Evolutionary conservation across 1,139 yeast genomes (phyloP).

Genomic region (Lodderomyces beijingensis): DNA sequence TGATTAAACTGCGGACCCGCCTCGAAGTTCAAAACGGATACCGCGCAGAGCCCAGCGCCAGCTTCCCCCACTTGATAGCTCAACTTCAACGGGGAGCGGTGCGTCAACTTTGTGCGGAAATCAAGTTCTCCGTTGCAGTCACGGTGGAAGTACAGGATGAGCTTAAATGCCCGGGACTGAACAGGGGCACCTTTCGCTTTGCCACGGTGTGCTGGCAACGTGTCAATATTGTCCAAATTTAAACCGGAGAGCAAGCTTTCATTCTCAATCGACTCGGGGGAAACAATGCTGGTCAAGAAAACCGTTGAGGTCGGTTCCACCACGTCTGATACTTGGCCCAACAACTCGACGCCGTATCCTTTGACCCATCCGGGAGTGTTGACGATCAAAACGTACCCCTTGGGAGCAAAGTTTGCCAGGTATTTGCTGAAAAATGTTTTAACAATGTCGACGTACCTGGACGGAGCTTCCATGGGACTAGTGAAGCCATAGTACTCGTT

Average conservation of each 20-base stretch:
- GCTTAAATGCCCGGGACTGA: conserved; percentile 49
- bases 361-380: conserved; percentile 95
- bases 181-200: conserved; percentile 41
- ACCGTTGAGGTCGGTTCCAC: conserved; percentile 56
- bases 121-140: conserved; percentile 26
- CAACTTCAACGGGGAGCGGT: conserved; percentile 44
- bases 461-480: conserved; percentile 70
- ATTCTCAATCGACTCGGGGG: conserved; percentile 20
- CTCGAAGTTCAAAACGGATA: conserved; percentile 34
- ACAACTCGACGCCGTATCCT: conserved; percentile 75
- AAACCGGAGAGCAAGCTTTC: conserved; percentile 22
- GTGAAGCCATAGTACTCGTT: conserved; percentile 60
- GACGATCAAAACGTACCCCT: conserved; percentile 49
- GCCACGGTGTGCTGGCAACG: conserved; percentile 28
- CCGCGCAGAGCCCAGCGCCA: conserved; percentile 27
- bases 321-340: conserved; percentile 43
- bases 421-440: conserved; percentile 38
- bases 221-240: conserved; percentile 15
- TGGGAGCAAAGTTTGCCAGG: conserved; percentile 16
- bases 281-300: conserved; percentile 21
- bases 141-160: conserved; percentile 53
- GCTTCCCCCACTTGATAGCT: conserved; percentile 23
- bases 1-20: conserved; percentile 20
- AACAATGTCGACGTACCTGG: conserved; percentile 46
- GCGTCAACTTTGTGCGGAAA: conserved; percentile 45